Evolutionary conservation across 1,284 basidiomycete genomes (phyloP), one percentile per base, ranked within the genome.

Genomic region (Lignosus rhinocerotis): DNA sequence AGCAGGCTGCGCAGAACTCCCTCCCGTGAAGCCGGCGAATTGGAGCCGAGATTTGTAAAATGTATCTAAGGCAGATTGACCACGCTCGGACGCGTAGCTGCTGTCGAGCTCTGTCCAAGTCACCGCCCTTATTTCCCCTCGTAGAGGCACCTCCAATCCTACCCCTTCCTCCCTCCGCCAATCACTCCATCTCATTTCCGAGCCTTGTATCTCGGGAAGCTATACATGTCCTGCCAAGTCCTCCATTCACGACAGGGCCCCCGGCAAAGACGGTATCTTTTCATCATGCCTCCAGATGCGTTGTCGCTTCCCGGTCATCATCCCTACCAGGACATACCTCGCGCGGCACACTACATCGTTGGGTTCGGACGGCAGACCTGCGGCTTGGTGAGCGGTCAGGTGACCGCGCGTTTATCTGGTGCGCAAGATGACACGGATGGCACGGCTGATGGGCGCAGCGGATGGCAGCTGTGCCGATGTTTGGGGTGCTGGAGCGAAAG

Each of bases 1-100:
- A 59, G 39, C 55, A 59, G 12, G 56, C 56, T 11, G 44, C 59
- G 2, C 60, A 64, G 43, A 59, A 49, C 32, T 38, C 43, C n/a
- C 50, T 47, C 51, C 51, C 58, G 44, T 64, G 31, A 62, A 16
- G 7, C 14, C 30, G 11, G 16, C 31, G 33, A 8, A 19, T 19
- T 36, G n/a, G 42, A 38, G 54, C 51, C 54, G 39, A n/a, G 44
- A 34, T 38, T 30, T 25, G 12, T 44, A 42, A 47, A 10, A 38
- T 17, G 39, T 36, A 49, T 45, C 41, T 30, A 47, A 39, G 44
- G 48, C 47, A 34, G 9, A 31, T 32, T n/a, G 25, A 12, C 48
- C 17, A 41, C 39, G 47, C 32, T n/a, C 9, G 39, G 21, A 38
- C 32, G 39, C 47, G 39, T 21, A 42, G 38, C 19, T 19, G 19